phyloP scores from a whole-genome alignment of 2,329 filamentous ascomycete genomes.

The Cryoendolithus antarcticus region DNA sequence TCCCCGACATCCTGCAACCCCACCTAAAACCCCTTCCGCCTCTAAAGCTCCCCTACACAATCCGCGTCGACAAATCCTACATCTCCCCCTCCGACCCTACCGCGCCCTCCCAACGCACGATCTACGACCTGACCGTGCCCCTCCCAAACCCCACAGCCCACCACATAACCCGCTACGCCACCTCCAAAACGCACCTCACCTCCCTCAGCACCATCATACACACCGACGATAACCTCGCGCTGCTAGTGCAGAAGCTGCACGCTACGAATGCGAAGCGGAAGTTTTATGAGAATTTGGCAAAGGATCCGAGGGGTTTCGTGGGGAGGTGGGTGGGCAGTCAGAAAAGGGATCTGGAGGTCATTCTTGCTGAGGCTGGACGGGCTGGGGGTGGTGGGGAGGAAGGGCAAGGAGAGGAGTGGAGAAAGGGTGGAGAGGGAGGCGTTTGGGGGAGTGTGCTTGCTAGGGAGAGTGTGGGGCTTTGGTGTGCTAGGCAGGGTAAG shows the following conservation, averaged over 20 bases:
- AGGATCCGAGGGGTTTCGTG: conserved; percentile 75
- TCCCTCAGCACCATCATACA: conserved; percentile 63
- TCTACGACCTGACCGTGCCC: conserved; percentile 77
- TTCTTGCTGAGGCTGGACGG: conserved; percentile 67
- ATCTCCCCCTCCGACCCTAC: conserved; percentile 43
- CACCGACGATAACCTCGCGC: conserved; percentile 75
- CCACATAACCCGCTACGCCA: conserved; percentile 41
- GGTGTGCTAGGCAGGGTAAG: conserved; percentile 28
- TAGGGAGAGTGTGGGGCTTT: conserved; percentile 49
- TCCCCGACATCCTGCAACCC: conserved; percentile 58
- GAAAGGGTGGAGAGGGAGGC: conserved; percentile 47
- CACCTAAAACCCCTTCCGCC: conserved; percentile 73
- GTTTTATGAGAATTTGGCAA: conserved; percentile 67
- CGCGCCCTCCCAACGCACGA: conserved; percentile 55
- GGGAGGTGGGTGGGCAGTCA: conserved; percentile 83
- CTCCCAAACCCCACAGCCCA: conserved; percentile 71
- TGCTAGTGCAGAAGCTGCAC: conserved; percentile 68
- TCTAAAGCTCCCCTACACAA: conserved; percentile 77
- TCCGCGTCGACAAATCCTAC: conserved; percentile 63
- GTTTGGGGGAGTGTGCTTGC: conserved; percentile 53
- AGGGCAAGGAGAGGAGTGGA: conserved; percentile 55
- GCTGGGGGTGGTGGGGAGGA: conserved; percentile 37
- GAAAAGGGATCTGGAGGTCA: conserved; percentile 77
- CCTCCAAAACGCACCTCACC: conserved; percentile 36
- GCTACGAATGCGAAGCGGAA: conserved; percentile 82